A percentile compares a stretch with the other conserved stretches of the same genome.
Conservation (phyloP, 148 eudicot genomes). For the Drosera capensis region DNA sequence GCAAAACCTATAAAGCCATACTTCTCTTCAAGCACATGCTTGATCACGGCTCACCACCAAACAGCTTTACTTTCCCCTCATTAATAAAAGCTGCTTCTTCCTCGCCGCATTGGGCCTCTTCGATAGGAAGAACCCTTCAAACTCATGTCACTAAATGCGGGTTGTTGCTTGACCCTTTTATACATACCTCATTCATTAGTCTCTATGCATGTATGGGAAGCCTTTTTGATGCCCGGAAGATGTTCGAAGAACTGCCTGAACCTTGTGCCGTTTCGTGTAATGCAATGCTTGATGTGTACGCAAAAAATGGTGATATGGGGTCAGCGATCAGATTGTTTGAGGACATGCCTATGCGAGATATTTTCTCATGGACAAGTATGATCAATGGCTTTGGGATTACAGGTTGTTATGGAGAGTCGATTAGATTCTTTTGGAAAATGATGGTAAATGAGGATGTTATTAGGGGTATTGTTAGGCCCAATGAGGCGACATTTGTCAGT, state of each 20-base stretch:
- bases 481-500: conserved; percentile 51
- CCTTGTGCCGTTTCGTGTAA: conserved; percentile 35
- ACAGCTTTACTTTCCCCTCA: conserved; percentile 38
- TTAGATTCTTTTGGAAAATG: conserved; percentile 30
- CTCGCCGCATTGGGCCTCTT: conserved; percentile 3
- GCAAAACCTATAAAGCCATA: conserved; percentile 13
- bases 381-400: conserved; percentile 31
- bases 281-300: conserved; percentile 41
- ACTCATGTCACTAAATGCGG: conserved; percentile 30
- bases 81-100: conserved; percentile 29
- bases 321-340: conserved; percentile 27
- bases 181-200: conserved; percentile 29
- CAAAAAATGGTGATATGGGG: conserved; percentile 30
- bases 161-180: conserved; percentile 23
- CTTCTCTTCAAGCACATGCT: conserved; percentile 37
- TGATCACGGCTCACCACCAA: conserved; percentile 23
- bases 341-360: conserved; percentile 27
- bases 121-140: conserved; percentile 20
- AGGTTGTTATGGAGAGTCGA: conserved; percentile 18
- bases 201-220: conserved; percentile 16
- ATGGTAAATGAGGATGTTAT: conserved; percentile 20
- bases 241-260: conserved; percentile 33
- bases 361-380: conserved; percentile 52
- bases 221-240: conserved; percentile 15
- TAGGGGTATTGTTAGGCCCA: conserved; percentile 22